Evolutionary conservation across 73 alveolate genomes (phyloP).

Genomic region (Stentor roeselii): DNA sequence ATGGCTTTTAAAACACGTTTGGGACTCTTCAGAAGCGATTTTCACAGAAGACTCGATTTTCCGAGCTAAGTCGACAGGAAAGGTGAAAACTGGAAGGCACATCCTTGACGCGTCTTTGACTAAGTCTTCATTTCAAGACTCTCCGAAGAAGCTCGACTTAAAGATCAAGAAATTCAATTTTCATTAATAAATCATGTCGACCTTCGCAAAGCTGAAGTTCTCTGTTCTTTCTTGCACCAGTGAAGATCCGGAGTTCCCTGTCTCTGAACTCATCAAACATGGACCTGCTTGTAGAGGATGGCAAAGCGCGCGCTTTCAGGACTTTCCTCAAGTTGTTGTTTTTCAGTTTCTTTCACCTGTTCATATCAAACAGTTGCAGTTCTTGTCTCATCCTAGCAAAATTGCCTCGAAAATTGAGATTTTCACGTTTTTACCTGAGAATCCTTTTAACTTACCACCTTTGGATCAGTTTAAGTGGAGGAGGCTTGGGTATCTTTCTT

Average conservation of each 20-base stretch:
- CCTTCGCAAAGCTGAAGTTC: slow-evolving; percentile 48
- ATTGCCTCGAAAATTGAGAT: slow-evolving; percentile 62
- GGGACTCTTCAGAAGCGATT: neutral
- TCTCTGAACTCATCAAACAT: slow-evolving; percentile 82
- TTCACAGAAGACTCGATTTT: neutral
- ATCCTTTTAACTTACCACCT: neutral
- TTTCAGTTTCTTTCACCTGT: slow-evolving; percentile 68
- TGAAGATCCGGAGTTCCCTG: slow-evolving; percentile 90
- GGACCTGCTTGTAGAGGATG: slow-evolving; percentile 88
- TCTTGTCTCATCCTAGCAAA: slow-evolving; percentile 86
- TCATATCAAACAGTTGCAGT: slow-evolving; percentile 73
- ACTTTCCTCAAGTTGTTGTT: slow-evolving; percentile 82
- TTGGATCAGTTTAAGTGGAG: slow-evolving; percentile 78
- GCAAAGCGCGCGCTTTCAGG: slow-evolving; percentile 86
- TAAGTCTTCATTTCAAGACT: neutral
- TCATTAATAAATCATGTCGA: neutral
- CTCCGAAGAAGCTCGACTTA: neutral
- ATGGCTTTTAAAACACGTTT: neutral
- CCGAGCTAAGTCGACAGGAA: neutral
- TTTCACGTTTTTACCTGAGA: slow-evolving; percentile 20
- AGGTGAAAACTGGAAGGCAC: neutral
- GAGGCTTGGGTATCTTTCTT: slow-evolving; percentile 94
- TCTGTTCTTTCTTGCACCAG: slow-evolving; percentile 44
- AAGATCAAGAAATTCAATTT: neutral
- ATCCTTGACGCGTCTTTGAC: neutral